These are phyloP conservation scores for Aspergillus brasiliensis DNA, from an alignment of 2,329 filamentous ascomycete species.

Conservation along the genomic window DNA sequence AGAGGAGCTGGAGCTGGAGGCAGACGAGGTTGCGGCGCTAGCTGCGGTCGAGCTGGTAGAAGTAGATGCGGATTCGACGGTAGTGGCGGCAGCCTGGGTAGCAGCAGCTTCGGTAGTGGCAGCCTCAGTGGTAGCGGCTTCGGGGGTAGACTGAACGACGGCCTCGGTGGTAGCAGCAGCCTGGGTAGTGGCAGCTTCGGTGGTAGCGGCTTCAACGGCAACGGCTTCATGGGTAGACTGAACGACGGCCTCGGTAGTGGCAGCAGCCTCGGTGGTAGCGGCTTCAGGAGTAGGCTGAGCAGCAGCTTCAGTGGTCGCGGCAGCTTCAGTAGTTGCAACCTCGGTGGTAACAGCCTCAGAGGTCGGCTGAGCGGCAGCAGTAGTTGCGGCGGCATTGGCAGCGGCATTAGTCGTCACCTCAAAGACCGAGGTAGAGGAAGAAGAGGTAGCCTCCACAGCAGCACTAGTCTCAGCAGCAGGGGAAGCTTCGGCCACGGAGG, in stretches of 20 bases:
- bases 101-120: slow-evolving; percentile 1
- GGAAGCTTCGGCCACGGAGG: neutral
- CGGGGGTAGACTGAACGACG: neutral
- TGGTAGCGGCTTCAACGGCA: neutral
- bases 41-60: slow-evolving; percentile 13
- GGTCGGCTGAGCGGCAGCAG: neutral
- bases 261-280: neutral
- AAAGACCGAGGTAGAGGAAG: slow-evolving; percentile 7
- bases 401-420: neutral
- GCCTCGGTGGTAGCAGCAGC: slow-evolving; percentile 7
- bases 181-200: slow-evolving; percentile 5
- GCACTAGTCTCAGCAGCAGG: neutral
- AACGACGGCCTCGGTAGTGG: slow-evolving; percentile 2
- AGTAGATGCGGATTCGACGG: neutral
- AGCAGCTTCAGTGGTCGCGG: slow-evolving; percentile 5
- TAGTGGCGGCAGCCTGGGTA: neutral
- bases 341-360: neutral
- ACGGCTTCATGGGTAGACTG: neutral
- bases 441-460: neutral
- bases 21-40: slow-evolving; percentile 1
- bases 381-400: neutral
- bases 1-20: slow-evolving; percentile 12
- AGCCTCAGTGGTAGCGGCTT: slow-evolving; percentile 10
- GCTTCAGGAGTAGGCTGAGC: neutral
- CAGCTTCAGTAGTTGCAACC: neutral